A percentile compares a stretch with the other conserved stretches of the same genome.
phyloP scores from a whole-genome alignment of 768 basidiomycete species.

The Russula emetica region DNA sequence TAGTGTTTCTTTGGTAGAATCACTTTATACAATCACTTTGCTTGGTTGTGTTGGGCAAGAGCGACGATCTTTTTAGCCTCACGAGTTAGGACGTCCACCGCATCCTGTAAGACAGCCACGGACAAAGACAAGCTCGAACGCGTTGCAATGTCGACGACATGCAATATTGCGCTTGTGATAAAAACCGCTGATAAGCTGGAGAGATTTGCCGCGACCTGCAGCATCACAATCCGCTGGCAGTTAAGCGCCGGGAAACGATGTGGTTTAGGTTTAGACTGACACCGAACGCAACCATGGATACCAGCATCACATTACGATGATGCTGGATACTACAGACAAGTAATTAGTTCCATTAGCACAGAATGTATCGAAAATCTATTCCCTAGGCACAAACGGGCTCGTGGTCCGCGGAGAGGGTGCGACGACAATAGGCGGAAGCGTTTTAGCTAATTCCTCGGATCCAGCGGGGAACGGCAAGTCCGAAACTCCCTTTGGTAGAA shows the following conservation, averaged over 20 bases:
- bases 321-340: background rate
- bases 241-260: background rate
- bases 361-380: conserved; percentile 37
- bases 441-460: conserved; percentile 67
- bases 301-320: conserved; percentile 5
- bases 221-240: background rate
- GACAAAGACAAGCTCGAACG: background rate
- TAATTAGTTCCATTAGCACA: background rate
- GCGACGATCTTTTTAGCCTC: conserved; percentile 83
- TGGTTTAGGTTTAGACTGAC: background rate
- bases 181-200: conserved; percentile 34
- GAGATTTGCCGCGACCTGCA: background rate
- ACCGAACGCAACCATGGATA: conserved; percentile 8
- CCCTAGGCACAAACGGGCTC: conserved; percentile 70
- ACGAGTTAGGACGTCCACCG: conserved; percentile 78
- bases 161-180: conserved; percentile 78
- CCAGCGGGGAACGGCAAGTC: conserved; percentile 92
- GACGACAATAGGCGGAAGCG: conserved; percentile 59
- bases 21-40: conserved; percentile 68
- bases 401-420: conserved; percentile 69
- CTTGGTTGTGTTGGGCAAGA: conserved; percentile 57
- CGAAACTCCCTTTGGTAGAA: conserved; percentile 76
- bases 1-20: conserved; percentile 77
- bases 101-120: conserved; percentile 77
- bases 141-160: conserved; percentile 72